A percentile compares a stretch with the other conserved stretches of the same genome.
phyloP scores from a whole-genome alignment of 768 basidiomycete genomes.

The Hygrophorus pudorinus region DNA sequence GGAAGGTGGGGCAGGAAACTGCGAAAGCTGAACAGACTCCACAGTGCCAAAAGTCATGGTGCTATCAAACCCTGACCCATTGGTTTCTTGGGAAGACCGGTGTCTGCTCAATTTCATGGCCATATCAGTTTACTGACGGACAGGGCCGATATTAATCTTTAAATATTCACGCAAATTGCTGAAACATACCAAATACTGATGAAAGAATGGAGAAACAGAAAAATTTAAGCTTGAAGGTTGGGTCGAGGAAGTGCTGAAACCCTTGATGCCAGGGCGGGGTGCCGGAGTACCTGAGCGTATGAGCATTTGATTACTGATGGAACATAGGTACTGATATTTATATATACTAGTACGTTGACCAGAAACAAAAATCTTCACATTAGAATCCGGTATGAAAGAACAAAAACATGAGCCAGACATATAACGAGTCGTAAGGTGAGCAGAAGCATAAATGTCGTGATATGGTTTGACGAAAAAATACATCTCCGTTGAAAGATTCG shows the following conservation, averaged over 20 bases:
- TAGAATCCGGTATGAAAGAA: neutral
- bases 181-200: too few relatives aligned
- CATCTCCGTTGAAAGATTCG: conserved; percentile 13
- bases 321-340: too few relatives aligned
- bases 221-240: too few relatives aligned
- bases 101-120: conserved; percentile 16
- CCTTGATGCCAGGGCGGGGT: neutral
- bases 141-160: too few relatives aligned
- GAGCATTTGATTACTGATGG: too few relatives aligned
- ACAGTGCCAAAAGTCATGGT: conserved; percentile 38
- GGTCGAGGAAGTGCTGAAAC: neutral
- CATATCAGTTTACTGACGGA: neutral
- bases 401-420: conserved; percentile 26
- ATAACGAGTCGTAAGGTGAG: conserved; percentile 49
- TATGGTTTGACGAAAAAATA: conserved; percentile 31
- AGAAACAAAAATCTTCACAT: too few relatives aligned
- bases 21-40: conserved; percentile 29
- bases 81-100: conserved; percentile 37
- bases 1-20: conserved; percentile 45
- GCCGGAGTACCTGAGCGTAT: neutral
- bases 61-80: conserved; percentile 46
- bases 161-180: too few relatives aligned
- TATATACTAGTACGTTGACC: too few relatives aligned
- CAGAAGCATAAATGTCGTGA: conserved; percentile 63
- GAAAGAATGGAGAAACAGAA: too few relatives aligned